Base-by-base conservation (phyloP, 768 basidiomycete species). In the Rhodotorula kratochvilovae region DNA sequence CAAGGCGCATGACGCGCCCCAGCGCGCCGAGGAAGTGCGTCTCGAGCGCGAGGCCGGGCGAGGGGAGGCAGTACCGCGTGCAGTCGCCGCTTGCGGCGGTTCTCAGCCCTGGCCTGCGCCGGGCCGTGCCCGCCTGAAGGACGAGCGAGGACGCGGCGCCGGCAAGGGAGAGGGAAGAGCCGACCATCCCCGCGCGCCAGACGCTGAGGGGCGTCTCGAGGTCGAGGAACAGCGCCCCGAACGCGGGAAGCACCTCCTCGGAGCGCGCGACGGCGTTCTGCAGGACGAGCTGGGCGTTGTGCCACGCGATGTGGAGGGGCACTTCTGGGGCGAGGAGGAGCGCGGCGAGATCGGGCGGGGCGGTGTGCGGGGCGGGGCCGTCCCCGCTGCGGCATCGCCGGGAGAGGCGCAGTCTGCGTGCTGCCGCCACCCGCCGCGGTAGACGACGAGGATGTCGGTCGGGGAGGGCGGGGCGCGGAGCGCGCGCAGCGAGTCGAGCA, bases 201-300 rank as follows among this genome's bases (percentile, higher is more conserved):
- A 77, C 35, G 33, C 61, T 62, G 39, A 75, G 67, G 5, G 71
- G 56, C 17, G 68, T 65, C 33, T 78, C 77, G 46, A 77, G 59
- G 68, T 77, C 76, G 58, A 78, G 70, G 65, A 43, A 78, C 16
- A 67, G 36, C 29, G 76, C 61, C 5, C 77, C 76, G 29, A 76
- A 61, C 3, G n/a, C 25, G 0, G 76, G 75, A 0, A 70, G 57
- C 56, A 78, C 25, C 21, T 12, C 25, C 21, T 12, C 5, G 5
- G 31, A 33, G 6, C 76, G 67, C 17, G 63, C 39, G 58, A 75
- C 31, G 46, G 63, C 61, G 66, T 77, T 76, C 55, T 77, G 75
- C 35, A 78, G 27, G 42, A 70, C 46, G 58, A 73, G 62, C 46
- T 78, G 77, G 29, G 76, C 65, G 61, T 77, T 78, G 75, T 74